Evolutionary conservation across 768 basidiomycete species (phyloP).

Genomic region (Kwoniella dejecticola): DNA sequence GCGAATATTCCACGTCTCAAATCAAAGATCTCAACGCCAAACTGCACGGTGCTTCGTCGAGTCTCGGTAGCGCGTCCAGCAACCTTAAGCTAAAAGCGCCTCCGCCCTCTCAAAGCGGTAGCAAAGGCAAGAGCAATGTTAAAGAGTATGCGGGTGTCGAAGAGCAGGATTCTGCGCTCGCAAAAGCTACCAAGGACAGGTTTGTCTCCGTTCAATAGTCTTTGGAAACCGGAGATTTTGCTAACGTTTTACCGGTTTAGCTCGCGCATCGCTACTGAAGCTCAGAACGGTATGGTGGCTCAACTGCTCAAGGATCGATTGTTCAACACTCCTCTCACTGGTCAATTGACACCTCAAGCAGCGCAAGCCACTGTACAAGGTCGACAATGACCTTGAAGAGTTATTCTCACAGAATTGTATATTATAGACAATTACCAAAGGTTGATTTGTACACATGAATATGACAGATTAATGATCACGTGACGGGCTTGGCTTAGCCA

Average conservation of each 20-base stretch:
- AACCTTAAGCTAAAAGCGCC: conserved; percentile 63
- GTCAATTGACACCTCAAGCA: conserved; percentile 12
- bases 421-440: too few relatives aligned
- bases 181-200: conserved; percentile 91
- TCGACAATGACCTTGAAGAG: background rate
- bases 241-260: conserved; percentile 57
- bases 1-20: conserved; percentile 89
- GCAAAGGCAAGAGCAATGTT: conserved; percentile 61
- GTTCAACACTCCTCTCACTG: conserved; percentile 59
- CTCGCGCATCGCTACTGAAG: conserved; percentile 83
- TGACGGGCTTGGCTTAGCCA: background rate
- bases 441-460: background rate
- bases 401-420: too few relatives aligned
- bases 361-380: conserved; percentile 33
- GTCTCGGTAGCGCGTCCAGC: conserved; percentile 31
- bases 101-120: conserved; percentile 26
- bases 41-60: conserved; percentile 57
- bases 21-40: conserved; percentile 88
- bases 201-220: conserved; percentile 50
- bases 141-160: conserved; percentile 58
- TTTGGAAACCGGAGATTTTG: background rate
- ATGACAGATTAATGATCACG: background rate
- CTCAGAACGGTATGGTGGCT: conserved; percentile 88
- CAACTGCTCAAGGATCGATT: conserved; percentile 92
- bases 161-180: conserved; percentile 83